These are phyloP conservation scores for Paraglomus occultum DNA, from an alignment of 192 early-diverging fungal genomes.

Conservation along the genomic window DNA sequence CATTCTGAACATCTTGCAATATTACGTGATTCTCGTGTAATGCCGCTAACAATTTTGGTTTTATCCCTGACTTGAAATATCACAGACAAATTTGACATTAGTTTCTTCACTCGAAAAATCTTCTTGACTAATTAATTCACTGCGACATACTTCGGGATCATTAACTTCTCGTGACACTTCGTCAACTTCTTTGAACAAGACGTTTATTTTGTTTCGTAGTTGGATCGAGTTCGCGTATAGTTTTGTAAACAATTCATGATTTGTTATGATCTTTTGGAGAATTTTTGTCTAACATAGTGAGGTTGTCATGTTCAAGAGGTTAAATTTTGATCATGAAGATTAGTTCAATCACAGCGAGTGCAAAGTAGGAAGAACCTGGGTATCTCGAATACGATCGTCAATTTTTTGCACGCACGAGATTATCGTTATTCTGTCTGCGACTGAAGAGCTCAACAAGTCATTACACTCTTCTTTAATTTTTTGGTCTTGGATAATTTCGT, in stretches of 20 bases:
- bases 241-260: conserved; percentile 9
- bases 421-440: neutral
- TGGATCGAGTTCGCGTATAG: conserved; percentile 14
- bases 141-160: conserved; percentile 24
- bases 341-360: neutral
- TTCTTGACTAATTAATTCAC: neutral
- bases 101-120: too few relatives aligned
- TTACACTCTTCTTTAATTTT: neutral
- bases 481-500: neutral
- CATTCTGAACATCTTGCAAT: conserved; percentile 19
- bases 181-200: conserved; percentile 9
- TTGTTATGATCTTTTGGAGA: conserved; percentile 10
- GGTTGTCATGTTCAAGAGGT: too few relatives aligned
- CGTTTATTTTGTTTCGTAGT: conserved; percentile 16
- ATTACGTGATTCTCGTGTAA: conserved; percentile 11
- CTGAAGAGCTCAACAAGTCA: neutral
- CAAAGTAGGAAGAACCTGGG: conserved; percentile 9
- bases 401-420: conserved; percentile 23
- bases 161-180: conserved; percentile 11
- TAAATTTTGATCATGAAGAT: too few relatives aligned
- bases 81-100: neutral
- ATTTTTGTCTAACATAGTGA: conserved; percentile 15
- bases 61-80: conserved; percentile 16
- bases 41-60: conserved; percentile 6
- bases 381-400: conserved; percentile 1